Percentiles rank a stretch among this genome's conserved stretches.
phyloP scores from a whole-genome alignment of 2,329 filamentous ascomycete genomes.

The Xylaria sp. region DNA sequence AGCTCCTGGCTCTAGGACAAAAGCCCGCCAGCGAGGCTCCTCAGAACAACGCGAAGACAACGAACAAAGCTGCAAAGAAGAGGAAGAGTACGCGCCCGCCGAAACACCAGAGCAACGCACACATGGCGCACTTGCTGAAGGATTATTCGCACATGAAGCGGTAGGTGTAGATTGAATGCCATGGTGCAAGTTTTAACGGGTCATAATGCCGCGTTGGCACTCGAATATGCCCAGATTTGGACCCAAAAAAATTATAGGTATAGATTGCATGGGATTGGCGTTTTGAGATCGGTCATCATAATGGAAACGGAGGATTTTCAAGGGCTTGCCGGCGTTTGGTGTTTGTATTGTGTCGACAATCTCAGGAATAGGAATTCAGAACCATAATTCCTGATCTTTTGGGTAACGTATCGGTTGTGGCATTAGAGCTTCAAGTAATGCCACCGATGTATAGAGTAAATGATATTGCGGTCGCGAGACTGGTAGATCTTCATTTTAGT shows the following conservation, averaged over 20 bases:
- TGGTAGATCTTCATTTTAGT: not conserved
- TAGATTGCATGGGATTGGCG: slow-evolving; percentile 27
- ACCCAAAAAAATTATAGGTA: not conserved
- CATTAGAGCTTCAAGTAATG: not conserved
- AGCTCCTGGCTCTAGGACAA: slow-evolving; percentile 79
- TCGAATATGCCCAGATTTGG: not conserved
- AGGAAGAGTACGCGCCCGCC: slow-evolving; percentile 79
- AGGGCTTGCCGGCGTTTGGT: slow-evolving; percentile 28
- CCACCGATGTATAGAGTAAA: not conserved
- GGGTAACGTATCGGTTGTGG: not conserved
- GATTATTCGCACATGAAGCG: slow-evolving; percentile 50
- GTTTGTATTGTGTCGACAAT: not conserved
- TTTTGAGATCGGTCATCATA: slow-evolving; percentile 16
- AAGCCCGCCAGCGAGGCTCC: slow-evolving; percentile 87
- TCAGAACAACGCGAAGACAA: slow-evolving; percentile 61
- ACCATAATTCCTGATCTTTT: not conserved
- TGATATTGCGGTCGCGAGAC: not conserved
- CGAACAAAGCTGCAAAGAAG: slow-evolving; percentile 68
- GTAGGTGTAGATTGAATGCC: slow-evolving; percentile 2
- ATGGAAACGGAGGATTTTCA: slow-evolving; percentile 6
- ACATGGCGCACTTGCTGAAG: slow-evolving; percentile 85
- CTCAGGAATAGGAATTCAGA: not conserved
- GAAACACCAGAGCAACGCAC: slow-evolving; percentile 86
- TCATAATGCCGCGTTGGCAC: not conserved
- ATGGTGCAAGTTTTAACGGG: not conserved